Percentiles rank a stretch among this genome's conserved stretches.
Conservation (phyloP, 1,284 basidiomycete genomes). For the Ceratobasidium theobromae region DNA sequence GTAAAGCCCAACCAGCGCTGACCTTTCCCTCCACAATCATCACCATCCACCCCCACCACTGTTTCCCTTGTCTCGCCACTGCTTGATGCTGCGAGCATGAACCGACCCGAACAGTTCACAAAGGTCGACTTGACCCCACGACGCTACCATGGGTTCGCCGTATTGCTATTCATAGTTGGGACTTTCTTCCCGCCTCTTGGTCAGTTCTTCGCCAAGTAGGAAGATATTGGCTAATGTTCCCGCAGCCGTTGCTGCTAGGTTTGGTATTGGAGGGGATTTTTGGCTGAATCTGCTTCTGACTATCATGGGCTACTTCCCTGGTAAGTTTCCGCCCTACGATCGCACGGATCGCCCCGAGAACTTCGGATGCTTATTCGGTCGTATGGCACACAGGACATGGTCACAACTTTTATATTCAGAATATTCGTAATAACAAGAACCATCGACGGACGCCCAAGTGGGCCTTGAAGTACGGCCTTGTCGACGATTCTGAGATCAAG, state of each 20-base stretch:
- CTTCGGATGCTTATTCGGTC: not conserved
- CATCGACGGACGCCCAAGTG: constrained; percentile 90
- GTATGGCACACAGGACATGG: constrained; percentile 65
- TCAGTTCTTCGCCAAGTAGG: constrained; percentile 47
- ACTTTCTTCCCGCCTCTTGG: constrained; percentile 85
- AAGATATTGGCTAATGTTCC: constrained; percentile 22
- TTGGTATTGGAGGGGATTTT: constrained; percentile 91
- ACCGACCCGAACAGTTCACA: constrained; percentile 40
- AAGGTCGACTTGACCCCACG: constrained; percentile 69
- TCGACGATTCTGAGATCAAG: constrained; percentile 73
- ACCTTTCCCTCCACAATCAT: not conserved
- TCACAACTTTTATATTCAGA: constrained; percentile 79
- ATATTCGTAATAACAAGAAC: constrained; percentile 94
- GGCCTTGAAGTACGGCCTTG: constrained; percentile 85
- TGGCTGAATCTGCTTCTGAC: constrained; percentile 90
- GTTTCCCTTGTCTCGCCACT: not conserved
- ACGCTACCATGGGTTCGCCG: constrained; percentile 79
- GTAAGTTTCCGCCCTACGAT: constrained; percentile 49
- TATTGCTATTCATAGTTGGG: constrained; percentile 80
- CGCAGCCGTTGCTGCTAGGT: constrained; percentile 88
- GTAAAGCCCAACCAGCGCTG: not conserved
- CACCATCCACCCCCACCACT: not conserved
- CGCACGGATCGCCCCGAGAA: constrained; percentile 30
- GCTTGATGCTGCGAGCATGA: constrained; percentile 24
- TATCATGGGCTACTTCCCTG: constrained; percentile 87